Evolutionary conservation across 495 filamentous ascomycete genomes (phyloP), one percentile per base, ranked within the genome.

Genomic region (Xylaria cubensis): DNA sequence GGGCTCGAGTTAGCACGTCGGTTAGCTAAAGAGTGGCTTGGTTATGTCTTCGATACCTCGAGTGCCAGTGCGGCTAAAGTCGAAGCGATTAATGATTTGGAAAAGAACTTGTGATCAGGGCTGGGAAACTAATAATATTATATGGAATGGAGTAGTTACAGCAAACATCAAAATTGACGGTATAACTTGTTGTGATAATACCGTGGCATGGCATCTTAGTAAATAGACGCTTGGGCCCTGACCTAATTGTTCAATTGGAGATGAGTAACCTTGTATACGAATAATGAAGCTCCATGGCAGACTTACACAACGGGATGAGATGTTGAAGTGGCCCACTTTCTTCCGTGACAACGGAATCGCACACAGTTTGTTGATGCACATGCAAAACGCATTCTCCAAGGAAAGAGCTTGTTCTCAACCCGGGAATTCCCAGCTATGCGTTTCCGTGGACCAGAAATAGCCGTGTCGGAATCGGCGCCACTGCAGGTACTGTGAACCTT

Each of bases 21-120:
- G 79, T 81, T 97, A 72, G 93, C 90, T 17, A 89, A 87, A 75
- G 93, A 95, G 84, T 97, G 92, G 92, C 77, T 97, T 55, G 91
- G 88, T 64, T 95, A 94, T 80, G 85, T 90, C 61, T 97, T 95
- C 81, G 93, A 97, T 81, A 86, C 89, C 69, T 86, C 84, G 70
- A 92, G 91, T 75, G 85, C 86, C 21, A 93, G 90, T 78, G 92
- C 91, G 19, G 86, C 86, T 50, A 94, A 95, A 85, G 92, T 94
- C 70, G 83, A 89, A 77, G 92, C 85, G 21, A 96, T 96, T 78
- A 86, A 83, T 72, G 85, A 94, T 70, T 90, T 93, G 76, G 93
- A 96, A 84, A 83, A 82, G 76, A 79, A 88, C 5, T 17, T 64
- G 46, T 64, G 24, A 64, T 21, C 42, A 48, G n/a, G 29, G 4